A percentile compares a stretch with the other conserved stretches of the same genome.
These are phyloP conservation scores for Coriolopsis trogii DNA, from an alignment of 1,284 basidiomycete species.

Conservation along the genomic window DNA sequence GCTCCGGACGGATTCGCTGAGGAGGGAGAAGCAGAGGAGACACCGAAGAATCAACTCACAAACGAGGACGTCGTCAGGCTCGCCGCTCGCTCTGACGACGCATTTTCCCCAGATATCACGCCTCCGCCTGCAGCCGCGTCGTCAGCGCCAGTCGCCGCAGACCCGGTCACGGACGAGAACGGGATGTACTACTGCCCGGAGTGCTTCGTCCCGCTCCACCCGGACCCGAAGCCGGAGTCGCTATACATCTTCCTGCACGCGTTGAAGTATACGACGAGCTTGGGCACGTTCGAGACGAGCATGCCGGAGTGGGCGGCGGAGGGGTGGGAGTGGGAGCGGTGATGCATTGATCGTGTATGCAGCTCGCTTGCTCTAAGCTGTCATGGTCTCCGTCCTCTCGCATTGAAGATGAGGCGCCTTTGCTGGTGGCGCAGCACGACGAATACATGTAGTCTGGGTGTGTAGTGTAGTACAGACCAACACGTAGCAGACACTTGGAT, in stretches of 20 bases:
- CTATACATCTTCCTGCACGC: slow-evolving; percentile 96
- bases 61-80: slow-evolving; percentile 42
- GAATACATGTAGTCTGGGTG: no score
- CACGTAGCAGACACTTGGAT: no score
- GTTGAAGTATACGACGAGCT: slow-evolving; percentile 75
- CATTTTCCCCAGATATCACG: slow-evolving; percentile 1
- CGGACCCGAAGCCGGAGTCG: slow-evolving; percentile 88
- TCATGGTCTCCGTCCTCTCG: no score
- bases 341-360: neutral
- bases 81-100: slow-evolving; percentile 20
- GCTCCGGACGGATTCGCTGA: no score
- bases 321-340: slow-evolving; percentile 62
- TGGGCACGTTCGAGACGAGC: slow-evolving; percentile 75
- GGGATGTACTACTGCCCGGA: slow-evolving; percentile 71
- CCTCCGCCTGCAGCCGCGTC: slow-evolving; percentile 2
- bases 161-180: slow-evolving; percentile 5
- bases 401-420: no score
- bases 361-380: no score
- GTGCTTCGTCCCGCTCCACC: slow-evolving; percentile 88
- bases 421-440: no score
- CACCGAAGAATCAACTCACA: slow-evolving; percentile 41
- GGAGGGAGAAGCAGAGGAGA: slow-evolving; percentile 2
- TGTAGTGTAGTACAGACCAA: no score
- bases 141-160: slow-evolving; percentile 6
- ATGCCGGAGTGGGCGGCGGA: slow-evolving; percentile 75